These are phyloP conservation scores for Penicillium capsulatum DNA, from an alignment of 2,329 filamentous ascomycete genomes.

Conservation along the genomic window DNA sequence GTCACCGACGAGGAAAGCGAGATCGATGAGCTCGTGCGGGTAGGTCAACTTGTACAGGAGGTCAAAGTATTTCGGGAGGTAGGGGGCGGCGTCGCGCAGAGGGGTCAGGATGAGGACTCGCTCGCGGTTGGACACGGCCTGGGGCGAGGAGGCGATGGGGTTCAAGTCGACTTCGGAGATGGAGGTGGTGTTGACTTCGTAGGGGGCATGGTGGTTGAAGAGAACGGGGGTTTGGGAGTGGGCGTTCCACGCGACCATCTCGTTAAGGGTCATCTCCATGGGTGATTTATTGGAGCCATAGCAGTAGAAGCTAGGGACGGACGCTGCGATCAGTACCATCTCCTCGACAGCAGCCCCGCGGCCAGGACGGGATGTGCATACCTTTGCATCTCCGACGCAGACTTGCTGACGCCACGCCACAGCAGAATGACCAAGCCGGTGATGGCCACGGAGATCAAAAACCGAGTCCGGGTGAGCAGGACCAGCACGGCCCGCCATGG, in stretches of 20 bases:
- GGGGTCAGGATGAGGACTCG: conserved; percentile 88
- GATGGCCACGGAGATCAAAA: conserved; percentile 69
- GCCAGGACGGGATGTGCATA: conserved; percentile 43
- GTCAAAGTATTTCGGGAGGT: conserved; percentile 88
- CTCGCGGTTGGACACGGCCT: conserved; percentile 76
- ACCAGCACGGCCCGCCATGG: conserved; percentile 67
- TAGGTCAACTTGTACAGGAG: conserved; percentile 86
- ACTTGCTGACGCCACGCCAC: conserved; percentile 80
- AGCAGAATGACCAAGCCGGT: conserved; percentile 69
- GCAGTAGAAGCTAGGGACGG: conserved; percentile 77
- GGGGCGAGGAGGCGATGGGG: conserved; percentile 70
- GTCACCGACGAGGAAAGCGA: conserved; percentile 91
- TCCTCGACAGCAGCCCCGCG: not conserved
- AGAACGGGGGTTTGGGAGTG: conserved; percentile 89
- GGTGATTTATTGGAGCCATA: conserved; percentile 94
- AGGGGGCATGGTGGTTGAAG: conserved; percentile 89
- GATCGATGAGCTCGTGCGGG: conserved; percentile 89
- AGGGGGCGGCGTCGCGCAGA: conserved; percentile 78
- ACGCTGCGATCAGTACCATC: not conserved
- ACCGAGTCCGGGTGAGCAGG: conserved; percentile 70
- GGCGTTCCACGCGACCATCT: conserved; percentile 82
- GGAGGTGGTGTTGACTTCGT: conserved; percentile 74
- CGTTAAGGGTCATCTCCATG: conserved; percentile 89
- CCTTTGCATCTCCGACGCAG: conserved; percentile 87
- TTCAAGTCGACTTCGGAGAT: conserved; percentile 84